A percentile compares a stretch with the other conserved stretches of the same genome.
phyloP scores from a whole-genome alignment of 768 basidiomycete species.

The Leccinum fibrillosum region DNA sequence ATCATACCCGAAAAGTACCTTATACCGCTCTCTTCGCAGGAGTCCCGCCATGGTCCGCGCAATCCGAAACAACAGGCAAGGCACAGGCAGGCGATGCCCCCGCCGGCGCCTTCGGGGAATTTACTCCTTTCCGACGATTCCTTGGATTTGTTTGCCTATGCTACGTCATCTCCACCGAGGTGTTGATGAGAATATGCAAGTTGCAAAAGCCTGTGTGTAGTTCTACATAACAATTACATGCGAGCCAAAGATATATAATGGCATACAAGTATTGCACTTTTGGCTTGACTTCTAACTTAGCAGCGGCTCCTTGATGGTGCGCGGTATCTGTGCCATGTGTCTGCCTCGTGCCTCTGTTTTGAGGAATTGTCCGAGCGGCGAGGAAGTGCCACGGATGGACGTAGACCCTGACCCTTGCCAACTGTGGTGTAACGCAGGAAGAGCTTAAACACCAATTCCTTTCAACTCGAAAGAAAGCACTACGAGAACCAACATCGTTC shows the following conservation, averaged over 20 bases:
- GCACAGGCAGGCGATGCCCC: background rate
- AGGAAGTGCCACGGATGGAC: background rate
- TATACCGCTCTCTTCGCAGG: conserved; percentile 6
- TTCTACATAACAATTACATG: background rate
- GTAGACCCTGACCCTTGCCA: background rate
- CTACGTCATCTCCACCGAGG: conserved; percentile 28
- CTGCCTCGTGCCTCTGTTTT: conserved; percentile 17
- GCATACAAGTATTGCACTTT: background rate
- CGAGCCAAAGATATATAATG: background rate
- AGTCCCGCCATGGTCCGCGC: background rate
- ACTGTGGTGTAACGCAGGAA: conserved; percentile 2
- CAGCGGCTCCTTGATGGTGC: background rate
- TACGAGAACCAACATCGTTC: background rate
- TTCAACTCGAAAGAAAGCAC: background rate
- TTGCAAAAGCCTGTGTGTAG: background rate
- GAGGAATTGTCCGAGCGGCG: background rate
- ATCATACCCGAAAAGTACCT: conserved; percentile 17
- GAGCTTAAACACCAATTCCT: background rate
- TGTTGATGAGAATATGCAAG: conserved; percentile 8
- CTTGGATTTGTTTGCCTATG: conserved; percentile 45
- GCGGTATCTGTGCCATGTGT: conserved; percentile 11
- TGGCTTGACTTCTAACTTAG: background rate
- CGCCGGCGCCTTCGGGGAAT: background rate
- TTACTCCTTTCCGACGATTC: conserved; percentile 44
- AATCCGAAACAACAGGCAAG: conserved; percentile 9